Percentiles rank a stretch among this genome's conserved stretches.
Evolutionary conservation across 495 filamentous ascomycete species (phyloP).

Genomic region (Acidomyces sp.): DNA sequence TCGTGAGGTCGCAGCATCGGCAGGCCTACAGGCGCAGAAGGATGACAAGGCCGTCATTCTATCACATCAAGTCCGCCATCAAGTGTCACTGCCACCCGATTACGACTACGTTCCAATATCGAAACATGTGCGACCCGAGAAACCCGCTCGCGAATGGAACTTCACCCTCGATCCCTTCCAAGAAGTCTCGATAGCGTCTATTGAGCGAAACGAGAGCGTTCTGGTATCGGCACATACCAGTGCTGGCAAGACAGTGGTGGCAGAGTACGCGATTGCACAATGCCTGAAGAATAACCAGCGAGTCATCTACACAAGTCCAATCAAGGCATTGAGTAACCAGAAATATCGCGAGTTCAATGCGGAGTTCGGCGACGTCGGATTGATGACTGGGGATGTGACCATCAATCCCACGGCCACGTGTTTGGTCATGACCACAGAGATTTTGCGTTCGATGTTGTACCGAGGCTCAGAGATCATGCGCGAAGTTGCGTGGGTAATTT

Average conservation of each 20-base stretch:
- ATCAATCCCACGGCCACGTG: constrained; percentile 98
- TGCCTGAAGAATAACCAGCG: constrained; percentile 93
- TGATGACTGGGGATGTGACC: constrained; percentile 98
- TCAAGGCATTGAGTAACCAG: constrained; percentile 96
- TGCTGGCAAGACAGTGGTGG: constrained; percentile 95
- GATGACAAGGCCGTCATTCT: constrained; percentile 57
- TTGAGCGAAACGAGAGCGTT: constrained; percentile 89
- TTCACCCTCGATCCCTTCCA: constrained; percentile 97
- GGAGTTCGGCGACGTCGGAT: constrained; percentile 90
- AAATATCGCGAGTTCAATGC: constrained; percentile 93
- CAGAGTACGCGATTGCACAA: constrained; percentile 96
- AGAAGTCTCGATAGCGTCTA: constrained; percentile 79
- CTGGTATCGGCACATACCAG: constrained; percentile 94
- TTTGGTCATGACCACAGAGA: constrained; percentile 98
- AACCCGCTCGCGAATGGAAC: constrained; percentile 67
- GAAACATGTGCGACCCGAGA: constrained; percentile 71
- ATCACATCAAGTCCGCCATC: constrained; percentile 95
- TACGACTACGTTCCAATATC: constrained; percentile 89
- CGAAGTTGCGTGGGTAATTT: constrained; percentile 93
- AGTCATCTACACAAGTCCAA: constrained; percentile 98
- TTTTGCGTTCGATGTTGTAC: constrained; percentile 96
- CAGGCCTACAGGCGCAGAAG: constrained; percentile 58
- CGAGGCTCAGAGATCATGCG: constrained; percentile 98
- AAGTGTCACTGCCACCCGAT: constrained; percentile 74
- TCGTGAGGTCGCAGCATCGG: constrained; percentile 67